Evolutionary conservation across 306 rosid genomes (phyloP).

Genomic region (Fragaria ananassa): DNA sequence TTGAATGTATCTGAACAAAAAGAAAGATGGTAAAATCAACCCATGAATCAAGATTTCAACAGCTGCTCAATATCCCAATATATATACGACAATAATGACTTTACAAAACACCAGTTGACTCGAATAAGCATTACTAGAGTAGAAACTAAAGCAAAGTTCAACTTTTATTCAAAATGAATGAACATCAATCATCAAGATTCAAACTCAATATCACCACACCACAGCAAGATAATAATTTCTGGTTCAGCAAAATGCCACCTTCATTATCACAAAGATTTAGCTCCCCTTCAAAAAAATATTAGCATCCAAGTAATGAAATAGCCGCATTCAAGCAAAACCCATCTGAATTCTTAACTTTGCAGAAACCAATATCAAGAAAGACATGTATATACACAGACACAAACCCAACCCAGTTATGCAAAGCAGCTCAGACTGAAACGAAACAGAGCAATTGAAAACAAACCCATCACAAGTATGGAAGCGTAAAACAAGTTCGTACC

Average conservation of each 20-base stretch:
- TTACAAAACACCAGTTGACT: not conserved
- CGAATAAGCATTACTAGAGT: slow-evolving; percentile 2
- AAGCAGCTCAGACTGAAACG: not conserved
- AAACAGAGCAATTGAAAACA: not conserved
- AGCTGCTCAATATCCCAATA: not conserved
- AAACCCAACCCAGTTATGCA: not conserved
- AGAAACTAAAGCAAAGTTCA: not conserved
- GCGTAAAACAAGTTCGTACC: slow-evolving; percentile 26
- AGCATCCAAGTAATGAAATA: not conserved
- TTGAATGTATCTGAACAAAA: not conserved
- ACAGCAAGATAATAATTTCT: not conserved
- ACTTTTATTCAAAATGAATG: not conserved
- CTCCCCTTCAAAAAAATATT: not conserved
- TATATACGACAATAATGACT: not conserved
- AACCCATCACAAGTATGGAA: not conserved
- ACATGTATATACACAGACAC: not conserved
- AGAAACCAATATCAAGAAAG: not conserved
- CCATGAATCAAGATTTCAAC: not conserved
- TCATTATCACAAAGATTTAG: not conserved
- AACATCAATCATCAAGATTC: not conserved
- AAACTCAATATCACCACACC: not conserved
- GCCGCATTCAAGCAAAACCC: not conserved
- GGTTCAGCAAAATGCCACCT: not conserved
- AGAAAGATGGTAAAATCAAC: not conserved
- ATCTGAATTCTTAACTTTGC: not conserved